Evolutionary conservation across 2,329 filamentous ascomycete genomes (phyloP).

Genomic region (Ceratocystiopsis sp.): DNA sequence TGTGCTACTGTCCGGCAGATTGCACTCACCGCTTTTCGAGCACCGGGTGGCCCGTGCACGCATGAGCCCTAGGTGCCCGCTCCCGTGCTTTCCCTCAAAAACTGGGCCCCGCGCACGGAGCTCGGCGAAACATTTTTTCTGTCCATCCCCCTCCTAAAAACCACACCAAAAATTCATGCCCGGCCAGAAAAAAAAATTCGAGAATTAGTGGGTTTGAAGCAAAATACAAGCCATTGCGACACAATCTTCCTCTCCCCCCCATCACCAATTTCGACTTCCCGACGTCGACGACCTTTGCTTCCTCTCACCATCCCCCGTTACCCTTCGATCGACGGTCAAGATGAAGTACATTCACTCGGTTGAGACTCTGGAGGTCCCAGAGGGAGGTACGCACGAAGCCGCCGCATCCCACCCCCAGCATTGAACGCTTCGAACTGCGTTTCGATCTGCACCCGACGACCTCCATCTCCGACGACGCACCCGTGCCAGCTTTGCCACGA

Average conservation of each 20-base stretch:
- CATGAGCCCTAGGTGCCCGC: neutral
- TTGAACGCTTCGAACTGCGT: too few species aligned
- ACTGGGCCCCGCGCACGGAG: neutral
- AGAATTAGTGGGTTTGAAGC: constrained; percentile 4
- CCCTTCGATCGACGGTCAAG: constrained; percentile 37
- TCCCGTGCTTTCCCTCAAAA: neutral
- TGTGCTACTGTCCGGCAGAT: neutral
- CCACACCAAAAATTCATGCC: constrained; percentile 5
- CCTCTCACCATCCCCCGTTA: neutral
- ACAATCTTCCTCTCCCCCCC: too few species aligned
- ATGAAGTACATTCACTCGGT: constrained; percentile 99
- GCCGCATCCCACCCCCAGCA: too few species aligned
- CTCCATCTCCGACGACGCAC: too few species aligned
- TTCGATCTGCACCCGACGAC: too few species aligned
- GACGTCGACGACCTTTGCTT: too few species aligned
- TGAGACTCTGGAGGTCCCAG: constrained; percentile 88
- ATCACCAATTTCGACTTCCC: too few species aligned
- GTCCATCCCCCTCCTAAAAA: too few species aligned
- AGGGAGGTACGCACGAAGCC: constrained; percentile 53
- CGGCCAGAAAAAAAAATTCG: constrained; percentile 5
- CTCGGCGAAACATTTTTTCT: neutral
- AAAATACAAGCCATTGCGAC: constrained; percentile 1
- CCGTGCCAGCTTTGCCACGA: too few species aligned
- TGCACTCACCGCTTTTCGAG: neutral
- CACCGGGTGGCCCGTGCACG: neutral